A percentile compares a stretch with the other conserved stretches of the same genome.
These are phyloP conservation scores for Mollisiaceae sp. DNA, from an alignment of 2,329 filamentous ascomycete genomes.

Conservation along the genomic window DNA sequence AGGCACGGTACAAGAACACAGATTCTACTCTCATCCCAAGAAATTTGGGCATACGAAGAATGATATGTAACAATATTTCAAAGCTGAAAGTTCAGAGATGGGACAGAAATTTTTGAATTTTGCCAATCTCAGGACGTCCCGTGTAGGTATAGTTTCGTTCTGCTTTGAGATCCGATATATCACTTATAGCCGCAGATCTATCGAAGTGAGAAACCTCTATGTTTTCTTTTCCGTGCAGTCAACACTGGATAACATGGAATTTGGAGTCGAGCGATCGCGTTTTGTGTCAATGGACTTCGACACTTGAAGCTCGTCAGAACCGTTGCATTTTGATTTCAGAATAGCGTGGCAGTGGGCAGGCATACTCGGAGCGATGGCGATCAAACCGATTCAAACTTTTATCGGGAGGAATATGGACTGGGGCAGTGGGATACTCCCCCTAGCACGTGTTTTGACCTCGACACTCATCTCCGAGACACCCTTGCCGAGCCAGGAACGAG, in stretches of 20 bases:
- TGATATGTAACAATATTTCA: neutral
- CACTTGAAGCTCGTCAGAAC: neutral
- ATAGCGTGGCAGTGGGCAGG: neutral
- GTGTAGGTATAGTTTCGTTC: slow-evolving; percentile 3
- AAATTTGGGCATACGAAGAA: neutral
- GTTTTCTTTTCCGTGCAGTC: neutral
- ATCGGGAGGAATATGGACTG: slow-evolving; percentile 7
- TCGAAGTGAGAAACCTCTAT: neutral
- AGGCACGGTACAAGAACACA: neutral
- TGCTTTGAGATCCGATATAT: slow-evolving; percentile 3
- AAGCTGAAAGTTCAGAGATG: neutral
- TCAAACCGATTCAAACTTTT: slow-evolving; percentile 21
- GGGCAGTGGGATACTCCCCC: slow-evolving; percentile 11
- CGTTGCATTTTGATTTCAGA: slow-evolving; percentile 2
- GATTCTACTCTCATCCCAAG: neutral
- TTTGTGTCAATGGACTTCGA: neutral
- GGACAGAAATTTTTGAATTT: neutral
- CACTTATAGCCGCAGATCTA: neutral
- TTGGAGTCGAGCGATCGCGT: slow-evolving; percentile 3
- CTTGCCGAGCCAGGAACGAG: slow-evolving; percentile 9
- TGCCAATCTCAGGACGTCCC: neutral
- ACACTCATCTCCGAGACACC: slow-evolving; percentile 27
- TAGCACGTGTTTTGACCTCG: slow-evolving; percentile 6
- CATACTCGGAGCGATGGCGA: slow-evolving; percentile 6
- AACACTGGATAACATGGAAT: neutral